Percentiles rank a stretch among this genome's conserved stretches.
Conservation (phyloP, 208 protist species). For the Acanthamoeba healyi region DNA sequence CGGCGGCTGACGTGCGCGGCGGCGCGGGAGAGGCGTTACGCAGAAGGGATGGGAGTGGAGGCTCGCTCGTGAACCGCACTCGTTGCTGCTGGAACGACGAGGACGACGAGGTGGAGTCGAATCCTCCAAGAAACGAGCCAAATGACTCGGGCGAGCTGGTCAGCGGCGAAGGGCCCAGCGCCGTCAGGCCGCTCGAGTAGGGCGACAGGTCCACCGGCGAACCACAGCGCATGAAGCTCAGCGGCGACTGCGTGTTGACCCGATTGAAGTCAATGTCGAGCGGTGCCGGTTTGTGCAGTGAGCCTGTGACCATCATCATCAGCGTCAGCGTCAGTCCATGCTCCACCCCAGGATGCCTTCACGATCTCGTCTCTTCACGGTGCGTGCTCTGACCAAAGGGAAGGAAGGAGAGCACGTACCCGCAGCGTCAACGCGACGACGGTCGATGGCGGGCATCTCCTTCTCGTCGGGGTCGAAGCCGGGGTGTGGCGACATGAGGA, state of each 20-base stretch:
- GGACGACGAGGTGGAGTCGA: background rate
- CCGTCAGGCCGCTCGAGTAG: slow-evolving; percentile 10
- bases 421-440: slow-evolving; percentile 22
- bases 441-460: slow-evolving; percentile 67
- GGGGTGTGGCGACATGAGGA: background rate
- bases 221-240: slow-evolving; percentile 37
- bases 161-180: background rate
- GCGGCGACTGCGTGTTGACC: slow-evolving; percentile 64
- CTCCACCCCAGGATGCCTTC: too few species aligned
- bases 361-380: too few species aligned
- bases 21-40: slow-evolving; percentile 30
- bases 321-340: too few species aligned
- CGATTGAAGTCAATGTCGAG: slow-evolving; percentile 71
- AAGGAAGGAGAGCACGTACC: background rate
- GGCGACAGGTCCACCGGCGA: slow-evolving; percentile 48
- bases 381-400: background rate
- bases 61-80: slow-evolving; percentile 1
- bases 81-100: background rate
- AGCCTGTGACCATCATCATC: background rate
- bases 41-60: background rate
- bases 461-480: background rate
- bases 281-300: slow-evolving; percentile 63
- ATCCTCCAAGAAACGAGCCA: background rate
- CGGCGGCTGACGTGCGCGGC: background rate
- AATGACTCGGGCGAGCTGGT: background rate